These are phyloP conservation scores for Podila epicladia DNA, from an alignment of 192 early-diverging fungal species.

Conservation along the genomic window DNA sequence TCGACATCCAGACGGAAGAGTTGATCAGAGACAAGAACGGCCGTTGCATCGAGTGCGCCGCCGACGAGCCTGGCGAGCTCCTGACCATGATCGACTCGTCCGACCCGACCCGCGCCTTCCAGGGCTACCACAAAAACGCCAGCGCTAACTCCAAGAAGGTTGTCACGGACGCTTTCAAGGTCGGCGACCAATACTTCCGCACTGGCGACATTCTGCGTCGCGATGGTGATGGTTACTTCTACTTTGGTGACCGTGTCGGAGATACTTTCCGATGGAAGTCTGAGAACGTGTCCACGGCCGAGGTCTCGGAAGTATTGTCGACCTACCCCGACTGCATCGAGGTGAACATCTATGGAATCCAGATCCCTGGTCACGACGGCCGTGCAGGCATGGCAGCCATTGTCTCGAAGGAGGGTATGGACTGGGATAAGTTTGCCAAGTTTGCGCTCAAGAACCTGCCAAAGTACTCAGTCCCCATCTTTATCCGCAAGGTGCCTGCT, in stretches of 20 bases:
- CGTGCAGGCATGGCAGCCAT: slow-evolving; percentile 78
- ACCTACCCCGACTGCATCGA: slow-evolving; percentile 66
- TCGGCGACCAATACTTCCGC: slow-evolving; percentile 70
- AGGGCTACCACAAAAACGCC: slow-evolving; percentile 64
- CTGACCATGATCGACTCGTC: slow-evolving; percentile 35
- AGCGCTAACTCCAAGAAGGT: slow-evolving; percentile 66
- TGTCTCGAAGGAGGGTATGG: slow-evolving; percentile 55
- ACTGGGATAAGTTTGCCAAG: slow-evolving; percentile 55
- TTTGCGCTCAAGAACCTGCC: slow-evolving; percentile 60
- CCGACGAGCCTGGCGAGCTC: slow-evolving; percentile 67
- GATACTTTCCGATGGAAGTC: slow-evolving; percentile 82
- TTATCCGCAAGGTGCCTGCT: slow-evolving; percentile 65
- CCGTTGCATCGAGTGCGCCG: slow-evolving; percentile 57
- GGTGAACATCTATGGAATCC: slow-evolving; percentile 74
- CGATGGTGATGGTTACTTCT: slow-evolving; percentile 64
- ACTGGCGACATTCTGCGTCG: slow-evolving; percentile 71
- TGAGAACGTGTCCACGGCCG: slow-evolving; percentile 67
- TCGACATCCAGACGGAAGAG: slow-evolving; percentile 67
- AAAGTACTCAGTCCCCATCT: slow-evolving; percentile 73
- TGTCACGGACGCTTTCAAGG: slow-evolving; percentile 63
- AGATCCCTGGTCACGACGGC: slow-evolving; percentile 71
- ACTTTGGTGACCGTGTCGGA: slow-evolving; percentile 76
- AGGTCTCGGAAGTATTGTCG: slow-evolving; percentile 69
- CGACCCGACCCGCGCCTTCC: slow-evolving; percentile 44
- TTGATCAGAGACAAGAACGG: slow-evolving; percentile 61